Evolutionary conservation across 768 basidiomycete species (phyloP).

Genomic region (Kwoniella botswanensis): DNA sequence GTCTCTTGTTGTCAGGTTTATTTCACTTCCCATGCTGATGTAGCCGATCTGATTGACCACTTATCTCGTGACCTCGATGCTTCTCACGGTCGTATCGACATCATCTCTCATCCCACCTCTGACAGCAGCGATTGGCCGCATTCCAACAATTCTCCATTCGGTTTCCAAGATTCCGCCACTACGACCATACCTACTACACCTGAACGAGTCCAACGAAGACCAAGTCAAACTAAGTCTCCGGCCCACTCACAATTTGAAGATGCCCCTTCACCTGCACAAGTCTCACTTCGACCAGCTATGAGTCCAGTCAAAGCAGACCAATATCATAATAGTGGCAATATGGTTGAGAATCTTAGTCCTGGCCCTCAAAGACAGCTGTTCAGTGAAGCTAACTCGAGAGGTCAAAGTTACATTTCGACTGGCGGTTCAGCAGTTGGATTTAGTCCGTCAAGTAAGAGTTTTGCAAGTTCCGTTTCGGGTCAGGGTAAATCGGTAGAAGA

Average conservation of each 20-base stretch:
- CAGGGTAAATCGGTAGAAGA: constrained; percentile 39
- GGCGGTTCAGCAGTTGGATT: neutral
- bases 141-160: constrained; percentile 13
- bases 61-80: constrained; percentile 38
- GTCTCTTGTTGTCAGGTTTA: constrained; percentile 34
- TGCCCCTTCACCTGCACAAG: constrained; percentile 34
- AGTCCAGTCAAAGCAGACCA: constrained; percentile 16
- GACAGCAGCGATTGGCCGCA: neutral
- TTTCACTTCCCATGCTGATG: constrained; percentile 42
- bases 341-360: constrained; percentile 3
- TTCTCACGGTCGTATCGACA: constrained; percentile 45
- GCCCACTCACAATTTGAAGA: constrained; percentile 34
- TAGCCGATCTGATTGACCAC: constrained; percentile 53
- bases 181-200: neutral
- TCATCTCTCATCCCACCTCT: constrained; percentile 21
- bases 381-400: constrained; percentile 3
- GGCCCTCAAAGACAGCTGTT: constrained; percentile 36
- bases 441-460: constrained; percentile 44
- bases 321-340: neutral
- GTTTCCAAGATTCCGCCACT: constrained; percentile 5
- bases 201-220: neutral
- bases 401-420: constrained; percentile 5
- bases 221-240: neutral
- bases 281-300: constrained; percentile 13
- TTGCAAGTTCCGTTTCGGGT: constrained; percentile 31